phyloP scores from a whole-genome alignment of 805 yeast genomes.

The Candida incommunis region DNA sequence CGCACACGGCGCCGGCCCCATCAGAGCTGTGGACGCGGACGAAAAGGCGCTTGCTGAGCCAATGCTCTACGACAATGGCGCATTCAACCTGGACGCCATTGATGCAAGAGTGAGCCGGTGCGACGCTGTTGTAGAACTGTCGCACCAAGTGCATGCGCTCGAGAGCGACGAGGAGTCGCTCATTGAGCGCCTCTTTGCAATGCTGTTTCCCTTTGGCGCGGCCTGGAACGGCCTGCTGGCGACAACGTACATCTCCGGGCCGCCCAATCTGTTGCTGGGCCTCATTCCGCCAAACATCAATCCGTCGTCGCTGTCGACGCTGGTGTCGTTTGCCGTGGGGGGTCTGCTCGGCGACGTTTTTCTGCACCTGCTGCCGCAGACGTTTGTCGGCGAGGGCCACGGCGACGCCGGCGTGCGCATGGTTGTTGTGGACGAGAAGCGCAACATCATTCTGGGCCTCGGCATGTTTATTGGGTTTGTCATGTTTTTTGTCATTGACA shows the following conservation, averaged over 20 bases:
- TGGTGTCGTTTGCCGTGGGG: slow-evolving; percentile 65
- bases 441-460: slow-evolving; percentile 36
- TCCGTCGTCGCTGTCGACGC: slow-evolving; percentile 33
- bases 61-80: slow-evolving; percentile 28
- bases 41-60: not conserved
- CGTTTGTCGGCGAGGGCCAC: slow-evolving; percentile 39
- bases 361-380: slow-evolving; percentile 57
- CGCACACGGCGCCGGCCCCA: no score
- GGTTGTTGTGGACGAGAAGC: slow-evolving; percentile 36
- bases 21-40: no score
- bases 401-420: slow-evolving; percentile 25
- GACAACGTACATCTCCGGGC: slow-evolving; percentile 47
- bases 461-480: slow-evolving; percentile 49
- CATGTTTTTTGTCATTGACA: slow-evolving; percentile 47
- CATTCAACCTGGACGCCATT: slow-evolving; percentile 26
- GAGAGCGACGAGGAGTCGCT: slow-evolving; percentile 9
- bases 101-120: slow-evolving; percentile 4
- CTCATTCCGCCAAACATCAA: slow-evolving; percentile 43
- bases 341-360: slow-evolving; percentile 66
- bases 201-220: slow-evolving; percentile 30
- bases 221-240: slow-evolving; percentile 51
- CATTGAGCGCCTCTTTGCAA: slow-evolving; percentile 28
- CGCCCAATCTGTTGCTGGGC: slow-evolving; percentile 44
- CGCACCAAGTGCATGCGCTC: not conserved
- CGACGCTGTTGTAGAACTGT: not conserved